Percentiles rank a stretch among this genome's conserved stretches.
Evolutionary conservation across 768 basidiomycete species (phyloP).

Genomic region (Porphyrellus cyaneotinctus): DNA sequence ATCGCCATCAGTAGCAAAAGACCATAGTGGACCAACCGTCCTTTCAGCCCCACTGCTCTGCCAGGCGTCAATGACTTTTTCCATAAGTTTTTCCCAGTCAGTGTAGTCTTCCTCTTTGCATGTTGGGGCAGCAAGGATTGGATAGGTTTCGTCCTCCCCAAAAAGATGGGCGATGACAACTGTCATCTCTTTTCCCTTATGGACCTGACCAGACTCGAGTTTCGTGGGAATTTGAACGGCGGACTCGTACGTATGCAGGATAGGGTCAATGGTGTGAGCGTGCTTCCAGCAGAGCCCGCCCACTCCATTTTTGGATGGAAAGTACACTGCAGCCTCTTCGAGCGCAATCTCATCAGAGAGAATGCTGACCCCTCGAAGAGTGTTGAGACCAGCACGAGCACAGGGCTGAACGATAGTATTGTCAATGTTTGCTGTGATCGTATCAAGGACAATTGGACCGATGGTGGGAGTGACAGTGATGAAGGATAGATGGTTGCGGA

Average conservation of each 20-base stretch:
- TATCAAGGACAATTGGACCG: too few relatives aligned
- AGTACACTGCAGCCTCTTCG: neutral
- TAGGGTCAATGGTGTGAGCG: neutral
- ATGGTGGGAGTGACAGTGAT: neutral
- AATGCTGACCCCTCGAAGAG: neutral
- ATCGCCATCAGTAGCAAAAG: too few relatives aligned
- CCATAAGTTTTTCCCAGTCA: neutral
- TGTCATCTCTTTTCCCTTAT: neutral
- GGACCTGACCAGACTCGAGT: neutral
- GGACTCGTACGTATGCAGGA: neutral
- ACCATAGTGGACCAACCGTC: too few relatives aligned
- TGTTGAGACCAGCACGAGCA: too few relatives aligned
- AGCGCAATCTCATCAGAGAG: neutral
- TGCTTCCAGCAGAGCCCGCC: neutral
- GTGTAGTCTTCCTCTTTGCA: neutral
- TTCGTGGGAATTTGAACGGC: neutral
- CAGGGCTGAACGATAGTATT: too few relatives aligned
- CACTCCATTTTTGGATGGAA: neutral
- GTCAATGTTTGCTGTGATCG: too few relatives aligned
- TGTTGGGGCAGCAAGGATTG: neutral
- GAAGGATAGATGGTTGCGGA: too few relatives aligned
- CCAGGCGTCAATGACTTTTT: too few relatives aligned
- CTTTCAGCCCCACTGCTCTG: too few relatives aligned
- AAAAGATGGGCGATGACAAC: neutral
- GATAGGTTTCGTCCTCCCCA: neutral